Conservation (phyloP, 73 alveolate species). For the Paramecium biaurelia region DNA sequence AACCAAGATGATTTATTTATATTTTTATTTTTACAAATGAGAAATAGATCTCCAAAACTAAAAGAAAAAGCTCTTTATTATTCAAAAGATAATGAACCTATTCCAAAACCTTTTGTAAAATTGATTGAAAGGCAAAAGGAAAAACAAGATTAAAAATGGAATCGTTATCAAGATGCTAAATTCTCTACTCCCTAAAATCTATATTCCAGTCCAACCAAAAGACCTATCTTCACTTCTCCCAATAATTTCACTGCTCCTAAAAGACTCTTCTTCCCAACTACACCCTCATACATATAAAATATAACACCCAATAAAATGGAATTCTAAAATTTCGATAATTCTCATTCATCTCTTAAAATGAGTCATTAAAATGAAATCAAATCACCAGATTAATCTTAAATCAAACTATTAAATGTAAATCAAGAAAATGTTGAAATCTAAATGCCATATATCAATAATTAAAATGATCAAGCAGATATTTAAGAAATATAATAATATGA, state of each 20-base stretch:
- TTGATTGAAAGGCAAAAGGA: not conserved
- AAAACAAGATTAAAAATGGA: not conserved
- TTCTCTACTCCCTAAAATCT: not conserved
- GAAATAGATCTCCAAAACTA: not conserved
- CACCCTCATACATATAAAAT: not conserved
- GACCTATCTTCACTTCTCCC: not conserved
- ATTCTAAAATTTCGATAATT: not conserved
- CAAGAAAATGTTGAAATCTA: not conserved
- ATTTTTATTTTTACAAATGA: not conserved
- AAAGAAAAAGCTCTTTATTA: not conserved
- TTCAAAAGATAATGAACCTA: not conserved
- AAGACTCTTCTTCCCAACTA: not conserved
- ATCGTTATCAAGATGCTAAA: not conserved
- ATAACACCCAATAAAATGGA: not conserved
- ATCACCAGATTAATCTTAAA: not conserved
- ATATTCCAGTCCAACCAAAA: not conserved
- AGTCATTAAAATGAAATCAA: not conserved
- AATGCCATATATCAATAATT: not conserved
- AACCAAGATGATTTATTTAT: not conserved
- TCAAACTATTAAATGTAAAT: not conserved
- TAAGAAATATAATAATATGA: not conserved
- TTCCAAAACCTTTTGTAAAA: not conserved
- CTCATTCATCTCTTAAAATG: not conserved
- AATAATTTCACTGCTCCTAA: not conserved
- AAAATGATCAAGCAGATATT: not conserved